These are phyloP conservation scores for Meripilus lineatus DNA, from an alignment of 1,284 basidiomycete genomes.

Conservation along the genomic window DNA sequence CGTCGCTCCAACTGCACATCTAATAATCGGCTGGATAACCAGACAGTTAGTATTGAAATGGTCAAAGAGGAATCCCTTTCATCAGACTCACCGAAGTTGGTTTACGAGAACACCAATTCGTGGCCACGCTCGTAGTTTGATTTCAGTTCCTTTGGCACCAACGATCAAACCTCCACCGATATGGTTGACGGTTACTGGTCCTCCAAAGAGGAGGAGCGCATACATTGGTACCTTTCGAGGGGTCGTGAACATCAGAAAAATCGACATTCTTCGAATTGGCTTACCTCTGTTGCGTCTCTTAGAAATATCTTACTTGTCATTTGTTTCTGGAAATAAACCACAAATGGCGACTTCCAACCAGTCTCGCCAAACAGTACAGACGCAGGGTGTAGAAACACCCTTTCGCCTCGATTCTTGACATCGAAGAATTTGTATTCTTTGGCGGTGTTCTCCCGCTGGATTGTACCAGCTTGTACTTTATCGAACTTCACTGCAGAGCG, in stretches of 20 bases:
- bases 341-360: constrained; percentile 73
- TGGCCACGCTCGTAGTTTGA: constrained; percentile 80
- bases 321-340: constrained; percentile 82
- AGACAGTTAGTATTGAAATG: too few relatives aligned
- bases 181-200: constrained; percentile 75
- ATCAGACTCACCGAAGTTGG: constrained; percentile 63
- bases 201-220: constrained; percentile 82
- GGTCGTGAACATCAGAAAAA: neutral
- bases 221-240: constrained; percentile 76
- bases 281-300: constrained; percentile 84
- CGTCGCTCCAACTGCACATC: constrained; percentile 64
- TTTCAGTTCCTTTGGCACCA: constrained; percentile 39
- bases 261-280: constrained; percentile 11
- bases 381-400: constrained; percentile 84
- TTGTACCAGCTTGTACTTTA: constrained; percentile 72
- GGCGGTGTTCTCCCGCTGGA: constrained; percentile 79
- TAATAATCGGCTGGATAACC: constrained; percentile 50
- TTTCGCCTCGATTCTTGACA: constrained; percentile 30
- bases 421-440: constrained; percentile 82
- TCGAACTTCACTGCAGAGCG: constrained; percentile 75
- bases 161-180: constrained; percentile 73
- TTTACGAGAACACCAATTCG: constrained; percentile 89
- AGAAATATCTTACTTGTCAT: constrained; percentile 85
- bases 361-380: constrained; percentile 76
- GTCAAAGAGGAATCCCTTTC: too few relatives aligned